Conservation (phyloP, 2,329 filamentous ascomycete genomes). For the Mycosphaerella arachidis region DNA sequence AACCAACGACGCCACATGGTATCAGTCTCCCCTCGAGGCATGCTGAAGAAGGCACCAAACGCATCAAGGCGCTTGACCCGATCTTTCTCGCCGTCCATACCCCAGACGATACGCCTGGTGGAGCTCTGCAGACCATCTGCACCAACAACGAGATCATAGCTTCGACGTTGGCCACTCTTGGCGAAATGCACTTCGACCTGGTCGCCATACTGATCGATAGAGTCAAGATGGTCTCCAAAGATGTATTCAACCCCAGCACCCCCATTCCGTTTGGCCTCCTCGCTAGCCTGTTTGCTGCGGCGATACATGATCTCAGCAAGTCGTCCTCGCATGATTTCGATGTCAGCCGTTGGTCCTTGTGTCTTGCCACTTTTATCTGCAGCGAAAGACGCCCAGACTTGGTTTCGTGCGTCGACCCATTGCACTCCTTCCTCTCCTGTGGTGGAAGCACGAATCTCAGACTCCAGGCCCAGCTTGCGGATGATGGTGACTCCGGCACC, state of each 20-base stretch:
- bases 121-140: slow-evolving; percentile 31
- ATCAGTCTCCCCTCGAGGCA: slow-evolving; percentile 23
- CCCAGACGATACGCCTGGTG: slow-evolving; percentile 28
- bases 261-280: slow-evolving; percentile 21
- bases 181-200: slow-evolving; percentile 26
- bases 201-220: slow-evolving; percentile 23
- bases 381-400: slow-evolving; percentile 17
- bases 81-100: slow-evolving; percentile 17
- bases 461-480: slow-evolving; percentile 29
- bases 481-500: slow-evolving; percentile 28
- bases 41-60: slow-evolving; percentile 32
- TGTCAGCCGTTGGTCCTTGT: slow-evolving; percentile 29
- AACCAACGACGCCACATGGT: slow-evolving; percentile 30
- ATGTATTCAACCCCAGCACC: slow-evolving; percentile 28
- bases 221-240: slow-evolving; percentile 27
- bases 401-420: slow-evolving; percentile 27
- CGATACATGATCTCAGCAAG: slow-evolving; percentile 25
- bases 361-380: slow-evolving; percentile 27
- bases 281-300: slow-evolving; percentile 20
- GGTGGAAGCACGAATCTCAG: slow-evolving; percentile 20
- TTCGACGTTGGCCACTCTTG: slow-evolving; percentile 18
- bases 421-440: slow-evolving; percentile 29
- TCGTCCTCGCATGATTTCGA: slow-evolving; percentile 31
- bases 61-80: slow-evolving; percentile 23
- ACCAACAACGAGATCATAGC: slow-evolving; percentile 30